A percentile compares a stretch with the other conserved stretches of the same genome.
Evolutionary conservation across 768 basidiomycete genomes (phyloP).

Genomic region (Lentinus brumalis): DNA sequence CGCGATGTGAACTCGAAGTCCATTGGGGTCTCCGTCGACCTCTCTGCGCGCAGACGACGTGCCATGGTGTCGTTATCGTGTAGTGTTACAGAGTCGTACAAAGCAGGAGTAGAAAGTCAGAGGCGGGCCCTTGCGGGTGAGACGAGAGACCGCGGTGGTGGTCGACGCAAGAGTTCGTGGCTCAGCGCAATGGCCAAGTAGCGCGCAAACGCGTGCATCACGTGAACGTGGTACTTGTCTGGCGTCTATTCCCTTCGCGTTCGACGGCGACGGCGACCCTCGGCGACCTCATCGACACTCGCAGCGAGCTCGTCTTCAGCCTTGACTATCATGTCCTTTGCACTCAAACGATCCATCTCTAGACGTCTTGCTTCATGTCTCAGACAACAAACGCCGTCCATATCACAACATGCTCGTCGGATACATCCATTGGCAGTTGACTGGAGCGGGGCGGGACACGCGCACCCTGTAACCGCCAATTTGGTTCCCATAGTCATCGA

Average conservation of each 20-base stretch:
- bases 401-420: constrained; percentile 33
- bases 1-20: constrained; percentile 85
- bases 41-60: constrained; percentile 22
- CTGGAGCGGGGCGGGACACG: constrained; percentile 21
- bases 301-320: background rate
- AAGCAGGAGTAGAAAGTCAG: background rate
- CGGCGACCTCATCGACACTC: background rate
- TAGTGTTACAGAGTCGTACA: background rate
- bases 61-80: background rate
- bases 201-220: constrained; percentile 29
- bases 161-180: constrained; percentile 16
- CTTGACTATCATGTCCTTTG: constrained; percentile 4
- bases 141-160: constrained; percentile 7
- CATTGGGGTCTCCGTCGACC: constrained; percentile 85
- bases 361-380: background rate
- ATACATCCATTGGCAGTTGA: constrained; percentile 56
- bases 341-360: constrained; percentile 4
- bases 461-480: constrained; percentile 27
- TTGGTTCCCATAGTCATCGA: constrained; percentile 94
- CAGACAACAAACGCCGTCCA: background rate
- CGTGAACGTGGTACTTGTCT: constrained; percentile 26
- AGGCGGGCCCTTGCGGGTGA: background rate
- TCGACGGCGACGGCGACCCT: background rate
- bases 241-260: background rate
- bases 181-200: constrained; percentile 1